These are phyloP conservation scores for Sugiyamaella smithiae DNA, from an alignment of 805 yeast genomes.

Conservation along the genomic window DNA sequence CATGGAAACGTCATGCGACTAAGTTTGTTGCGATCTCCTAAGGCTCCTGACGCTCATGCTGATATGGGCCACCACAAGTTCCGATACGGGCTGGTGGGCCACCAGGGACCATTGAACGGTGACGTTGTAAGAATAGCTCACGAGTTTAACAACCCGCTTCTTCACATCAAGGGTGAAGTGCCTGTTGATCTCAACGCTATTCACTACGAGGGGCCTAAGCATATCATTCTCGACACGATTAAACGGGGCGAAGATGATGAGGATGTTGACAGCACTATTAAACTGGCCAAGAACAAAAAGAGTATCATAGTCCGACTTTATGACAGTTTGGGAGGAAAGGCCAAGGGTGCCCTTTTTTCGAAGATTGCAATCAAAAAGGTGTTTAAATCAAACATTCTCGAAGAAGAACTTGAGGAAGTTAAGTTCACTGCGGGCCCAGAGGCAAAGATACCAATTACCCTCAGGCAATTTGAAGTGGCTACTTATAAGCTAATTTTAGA, in stretches of 20 bases:
- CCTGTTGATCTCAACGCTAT: constrained; percentile 25
- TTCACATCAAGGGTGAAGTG: constrained; percentile 17
- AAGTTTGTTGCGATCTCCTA: constrained; percentile 82
- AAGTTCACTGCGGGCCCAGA: constrained; percentile 12
- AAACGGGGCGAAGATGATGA: constrained; percentile 86
- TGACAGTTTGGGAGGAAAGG: constrained; percentile 80
- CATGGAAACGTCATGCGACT: constrained; percentile 89
- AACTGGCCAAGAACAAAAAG: constrained; percentile 39
- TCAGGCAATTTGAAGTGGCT: constrained; percentile 78
- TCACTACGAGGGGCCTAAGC: constrained; percentile 47
- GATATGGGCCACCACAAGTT: constrained; percentile 88
- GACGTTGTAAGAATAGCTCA: constrained; percentile 72
- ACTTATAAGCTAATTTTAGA: constrained; percentile 46
- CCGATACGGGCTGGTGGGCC: constrained; percentile 82
- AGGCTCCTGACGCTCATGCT: constrained; percentile 90
- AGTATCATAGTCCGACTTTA: constrained; percentile 69
- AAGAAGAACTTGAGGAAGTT: constrained; percentile 26
- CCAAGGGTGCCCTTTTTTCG: constrained; percentile 51
- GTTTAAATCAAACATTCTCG: constrained; percentile 37
- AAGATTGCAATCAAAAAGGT: constrained; percentile 53
- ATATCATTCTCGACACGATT: constrained; percentile 67
- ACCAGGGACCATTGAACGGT: constrained; percentile 58
- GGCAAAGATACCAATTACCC: constrained; percentile 38
- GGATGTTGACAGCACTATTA: constrained; percentile 33
- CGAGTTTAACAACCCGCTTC: constrained; percentile 64